Base-by-base conservation (phyloP, 2,329 filamentous ascomycete genomes). In the Paraconiothyrium sp. region DNA sequence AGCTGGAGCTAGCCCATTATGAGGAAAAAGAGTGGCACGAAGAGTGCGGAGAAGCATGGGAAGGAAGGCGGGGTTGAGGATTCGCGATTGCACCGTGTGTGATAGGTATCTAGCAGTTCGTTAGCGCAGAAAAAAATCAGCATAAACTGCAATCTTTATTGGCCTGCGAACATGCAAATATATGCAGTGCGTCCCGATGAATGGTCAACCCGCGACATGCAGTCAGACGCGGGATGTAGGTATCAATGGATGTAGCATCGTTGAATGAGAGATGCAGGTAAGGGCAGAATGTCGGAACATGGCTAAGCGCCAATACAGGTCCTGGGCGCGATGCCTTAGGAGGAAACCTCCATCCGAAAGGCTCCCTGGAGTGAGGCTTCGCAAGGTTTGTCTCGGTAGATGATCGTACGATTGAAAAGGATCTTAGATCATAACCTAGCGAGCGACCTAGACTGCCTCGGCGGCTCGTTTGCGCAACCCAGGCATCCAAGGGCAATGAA, bases 21-120 rank as follows among this genome's bases (percentile, higher is more conserved):
- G 91, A 68, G 95, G 94, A 77, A 97, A 98, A 59, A 98, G 83
- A 63, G 91, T 87, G 71, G 87, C 88, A 76, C 95, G 91, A 72
- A 92, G 84, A 68, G 88, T 86, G 76, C 88, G 87, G 71, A 94
- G 85, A 35, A 83, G 70, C 52, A 77, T 72, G 58, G 83, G 82
- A 35, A 85, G 67, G 61, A 79, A 76, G 64, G 76, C 72, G 64
- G 82, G 78, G 72, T 80, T 78, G 60, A 83, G 72, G 56, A 84
- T 64, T 51, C 67, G 75, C 49, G 72, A 75, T 65, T 79, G 78
- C 64, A 84, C 71, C 61, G 78, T 73, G 72, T 81, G 75, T 51
- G 82, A 83, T 65, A 84, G 76, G 54, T 84, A 76, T 65, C 83
- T 85, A 74, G 46, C 63, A 73, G 58, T 63, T 47, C 58, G 69